Conservation (phyloP, 2,329 filamentous ascomycete species). For the Neurospora sp. region DNA sequence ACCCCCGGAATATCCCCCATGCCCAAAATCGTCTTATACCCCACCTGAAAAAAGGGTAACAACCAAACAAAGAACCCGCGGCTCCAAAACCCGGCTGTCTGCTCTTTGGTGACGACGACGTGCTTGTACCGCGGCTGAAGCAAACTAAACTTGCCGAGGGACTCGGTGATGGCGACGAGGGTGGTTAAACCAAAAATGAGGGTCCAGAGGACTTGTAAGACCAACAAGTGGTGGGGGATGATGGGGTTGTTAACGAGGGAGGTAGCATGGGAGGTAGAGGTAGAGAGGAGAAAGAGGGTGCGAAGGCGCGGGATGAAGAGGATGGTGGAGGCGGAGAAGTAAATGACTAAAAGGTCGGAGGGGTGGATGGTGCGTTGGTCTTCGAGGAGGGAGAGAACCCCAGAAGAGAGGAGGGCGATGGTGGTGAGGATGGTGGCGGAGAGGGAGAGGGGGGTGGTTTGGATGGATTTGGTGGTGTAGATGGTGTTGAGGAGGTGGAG, state of each 20-base stretch:
- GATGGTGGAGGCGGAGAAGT: constrained; percentile 9
- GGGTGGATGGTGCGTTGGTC: constrained; percentile 12
- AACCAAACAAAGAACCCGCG: constrained; percentile 7
- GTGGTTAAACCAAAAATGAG: neutral
- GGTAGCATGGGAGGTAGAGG: too few relatives aligned
- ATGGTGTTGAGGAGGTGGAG: constrained; percentile 4
- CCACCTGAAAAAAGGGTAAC: constrained; percentile 3
- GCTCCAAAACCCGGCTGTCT: constrained; percentile 5
- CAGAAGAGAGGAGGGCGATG: neutral
- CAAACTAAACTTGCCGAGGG: neutral
- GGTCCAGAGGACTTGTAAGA: constrained; percentile 1
- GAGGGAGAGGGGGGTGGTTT: neutral
- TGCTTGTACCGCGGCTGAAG: constrained; percentile 1
- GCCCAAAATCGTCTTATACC: constrained; percentile 2
- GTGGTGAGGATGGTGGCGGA: constrained; percentile 1
- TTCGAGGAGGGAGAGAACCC: constrained; percentile 7
- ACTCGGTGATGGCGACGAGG: constrained; percentile 1
- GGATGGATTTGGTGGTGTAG: neutral
- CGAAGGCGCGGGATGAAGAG: constrained; percentile 7
- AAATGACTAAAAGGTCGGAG: constrained; percentile 10
- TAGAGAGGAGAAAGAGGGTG: constrained; percentile 4
- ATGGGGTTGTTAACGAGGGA: too few relatives aligned
- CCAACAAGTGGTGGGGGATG: neutral
- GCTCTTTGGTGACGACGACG: constrained; percentile 2
- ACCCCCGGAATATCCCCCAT: constrained; percentile 4